Percentiles rank a stretch among this genome's conserved stretches.
Conservation (phyloP, 2,329 filamentous ascomycete species). For the Fusarium citri region DNA sequence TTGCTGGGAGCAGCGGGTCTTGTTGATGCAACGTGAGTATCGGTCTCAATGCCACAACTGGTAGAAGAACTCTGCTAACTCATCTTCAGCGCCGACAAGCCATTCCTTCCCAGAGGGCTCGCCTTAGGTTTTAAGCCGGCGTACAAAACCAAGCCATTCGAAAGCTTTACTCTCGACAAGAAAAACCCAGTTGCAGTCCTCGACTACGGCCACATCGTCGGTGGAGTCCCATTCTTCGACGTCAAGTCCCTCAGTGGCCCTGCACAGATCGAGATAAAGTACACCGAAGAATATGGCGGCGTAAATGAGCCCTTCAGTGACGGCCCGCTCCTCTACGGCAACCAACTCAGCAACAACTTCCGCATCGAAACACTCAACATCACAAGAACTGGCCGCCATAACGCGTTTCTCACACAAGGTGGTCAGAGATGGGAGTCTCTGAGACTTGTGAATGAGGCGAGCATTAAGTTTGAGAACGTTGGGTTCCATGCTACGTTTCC, state of each 20-base stretch:
- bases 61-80: not conserved
- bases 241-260: not conserved
- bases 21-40: not conserved
- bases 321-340: slow-evolving; percentile 7
- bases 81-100: not conserved
- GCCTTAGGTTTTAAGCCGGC: rapidly evolving
- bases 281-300: not conserved
- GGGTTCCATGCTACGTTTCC: not conserved
- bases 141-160: not conserved
- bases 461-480: not conserved
- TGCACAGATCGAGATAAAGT: slow-evolving; percentile 3
- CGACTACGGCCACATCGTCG: slow-evolving; percentile 10
- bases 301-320: slow-evolving; percentile 8
- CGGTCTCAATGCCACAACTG: not conserved
- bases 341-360: slow-evolving; percentile 4
- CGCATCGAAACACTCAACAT: slow-evolving; percentile 15
- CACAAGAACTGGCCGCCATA: slow-evolving; percentile 2
- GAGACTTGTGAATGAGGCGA: not conserved
- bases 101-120: not conserved
- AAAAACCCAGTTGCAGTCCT: not conserved
- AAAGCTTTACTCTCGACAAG: not conserved
- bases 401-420: slow-evolving; percentile 6
- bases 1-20: not conserved
- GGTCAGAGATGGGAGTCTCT: slow-evolving; percentile 13
- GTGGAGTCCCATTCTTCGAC: slow-evolving; percentile 2